Evolutionary conservation across 78 protist species (phyloP).

Genomic region (Dictyostelium discoideum): dicty_2.7 NC_007090.3:5197501-5198000

Average conservation of each 20-base stretch:
- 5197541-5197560: slow-evolving; percentile 30
- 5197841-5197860: neutral
- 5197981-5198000: slow-evolving; percentile 73
- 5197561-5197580: slow-evolving; percentile 37
- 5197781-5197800: neutral
- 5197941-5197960: slow-evolving; percentile 58
- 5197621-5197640: no score
- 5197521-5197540: slow-evolving; percentile 26
- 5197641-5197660: slow-evolving; percentile 51
- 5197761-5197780: neutral
- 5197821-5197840: neutral
- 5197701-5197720: slow-evolving; percentile 48
- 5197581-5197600: neutral
- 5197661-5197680: slow-evolving; percentile 67
- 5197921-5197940: slow-evolving; percentile 49
- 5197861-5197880: neutral
- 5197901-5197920: slow-evolving; percentile 29
- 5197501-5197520: slow-evolving; percentile 53
- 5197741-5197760: slow-evolving; percentile 28
- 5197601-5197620: neutral
- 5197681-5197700: slow-evolving; percentile 48
- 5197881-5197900: slow-evolving; percentile 44
- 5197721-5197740: slow-evolving; percentile 75
- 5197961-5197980: slow-evolving; percentile 74
- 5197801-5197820: no score